A percentile compares a stretch with the other conserved stretches of the same genome.
Evolutionary conservation across 2,329 filamentous ascomycete genomes (phyloP).

Genomic region (Aspergillus sergii): DNA sequence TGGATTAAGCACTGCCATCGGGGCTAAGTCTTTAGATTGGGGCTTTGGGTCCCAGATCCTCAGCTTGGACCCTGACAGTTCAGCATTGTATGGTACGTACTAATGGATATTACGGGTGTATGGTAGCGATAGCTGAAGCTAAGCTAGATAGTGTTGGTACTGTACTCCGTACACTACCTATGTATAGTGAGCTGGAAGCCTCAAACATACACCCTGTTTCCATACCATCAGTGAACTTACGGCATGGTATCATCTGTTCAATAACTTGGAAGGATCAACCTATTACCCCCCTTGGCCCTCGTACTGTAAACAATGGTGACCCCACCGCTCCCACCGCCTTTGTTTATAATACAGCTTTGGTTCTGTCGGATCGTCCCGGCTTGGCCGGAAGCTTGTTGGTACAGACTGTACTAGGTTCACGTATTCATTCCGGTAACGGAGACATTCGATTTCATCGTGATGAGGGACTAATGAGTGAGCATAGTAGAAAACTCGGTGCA

Average conservation of each 20-base stretch:
- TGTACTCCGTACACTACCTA: not conserved
- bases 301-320: not conserved
- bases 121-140: not conserved
- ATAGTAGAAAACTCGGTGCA: too few species aligned
- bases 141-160: not conserved
- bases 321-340: not conserved
- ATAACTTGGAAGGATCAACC: not conserved
- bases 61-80: not conserved
- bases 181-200: not conserved
- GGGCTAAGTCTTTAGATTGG: not conserved
- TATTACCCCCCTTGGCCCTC: not conserved
- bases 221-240: not conserved
- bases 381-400: constrained; percentile 23
- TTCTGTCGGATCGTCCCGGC: constrained; percentile 23
- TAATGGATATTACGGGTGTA: not conserved
- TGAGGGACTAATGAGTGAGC: too few species aligned
- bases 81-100: not conserved
- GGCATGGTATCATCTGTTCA: not conserved
- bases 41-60: not conserved
- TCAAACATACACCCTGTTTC: not conserved
- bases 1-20: not conserved
- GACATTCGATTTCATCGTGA: not conserved
- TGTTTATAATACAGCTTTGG: not conserved
- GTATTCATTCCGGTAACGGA: not conserved
- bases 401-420: not conserved